Evolutionary conservation across 2,329 filamentous ascomycete genomes (phyloP).

Genomic region (Ophioceras dolichostomum): DNA sequence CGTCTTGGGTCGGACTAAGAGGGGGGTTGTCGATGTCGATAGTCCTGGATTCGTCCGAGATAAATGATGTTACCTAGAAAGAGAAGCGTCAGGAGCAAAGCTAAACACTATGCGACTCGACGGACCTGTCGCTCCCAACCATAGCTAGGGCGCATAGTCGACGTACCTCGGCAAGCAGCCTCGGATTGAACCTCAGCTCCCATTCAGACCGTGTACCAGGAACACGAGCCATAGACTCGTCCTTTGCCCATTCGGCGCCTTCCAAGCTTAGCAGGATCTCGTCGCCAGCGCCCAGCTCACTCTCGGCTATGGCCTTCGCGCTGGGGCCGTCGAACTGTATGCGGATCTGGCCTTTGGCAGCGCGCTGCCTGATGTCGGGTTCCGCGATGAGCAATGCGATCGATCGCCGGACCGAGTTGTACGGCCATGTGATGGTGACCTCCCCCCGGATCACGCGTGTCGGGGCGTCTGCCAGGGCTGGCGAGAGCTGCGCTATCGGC

Average conservation of each 20-base stretch:
- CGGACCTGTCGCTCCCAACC: too few species aligned
- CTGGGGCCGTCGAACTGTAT: conserved; percentile 60
- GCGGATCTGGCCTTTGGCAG: conserved; percentile 67
- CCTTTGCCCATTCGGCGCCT: conserved; percentile 53
- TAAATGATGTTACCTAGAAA: conserved; percentile 28
- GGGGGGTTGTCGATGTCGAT: conserved; percentile 41
- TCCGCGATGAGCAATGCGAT: conserved; percentile 76
- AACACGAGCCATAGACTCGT: conserved; percentile 31
- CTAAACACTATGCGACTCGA: too few species aligned
- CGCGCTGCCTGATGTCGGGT: conserved; percentile 69
- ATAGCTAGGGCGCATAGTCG: too few species aligned
- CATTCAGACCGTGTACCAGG: conserved; percentile 42
- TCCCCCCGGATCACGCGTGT: conserved; percentile 49
- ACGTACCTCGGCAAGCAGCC: conserved; percentile 33
- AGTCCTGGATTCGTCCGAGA: conserved; percentile 31
- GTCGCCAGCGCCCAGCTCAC: conserved; percentile 67
- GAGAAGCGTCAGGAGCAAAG: too few species aligned
- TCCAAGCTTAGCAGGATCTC: conserved; percentile 56
- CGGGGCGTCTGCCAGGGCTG: conserved; percentile 27
- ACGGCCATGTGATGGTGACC: conserved; percentile 85
- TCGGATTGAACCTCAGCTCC: conserved; percentile 43
- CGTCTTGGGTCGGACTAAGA: too few species aligned
- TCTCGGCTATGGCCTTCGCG: conserved; percentile 56
- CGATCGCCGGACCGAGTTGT: conserved; percentile 62
- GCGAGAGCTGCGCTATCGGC: conserved; percentile 43